Percentiles rank a stretch among this genome's conserved stretches.
phyloP scores from a whole-genome alignment of 768 basidiomycete species.

The Tulasnella sp. region DNA sequence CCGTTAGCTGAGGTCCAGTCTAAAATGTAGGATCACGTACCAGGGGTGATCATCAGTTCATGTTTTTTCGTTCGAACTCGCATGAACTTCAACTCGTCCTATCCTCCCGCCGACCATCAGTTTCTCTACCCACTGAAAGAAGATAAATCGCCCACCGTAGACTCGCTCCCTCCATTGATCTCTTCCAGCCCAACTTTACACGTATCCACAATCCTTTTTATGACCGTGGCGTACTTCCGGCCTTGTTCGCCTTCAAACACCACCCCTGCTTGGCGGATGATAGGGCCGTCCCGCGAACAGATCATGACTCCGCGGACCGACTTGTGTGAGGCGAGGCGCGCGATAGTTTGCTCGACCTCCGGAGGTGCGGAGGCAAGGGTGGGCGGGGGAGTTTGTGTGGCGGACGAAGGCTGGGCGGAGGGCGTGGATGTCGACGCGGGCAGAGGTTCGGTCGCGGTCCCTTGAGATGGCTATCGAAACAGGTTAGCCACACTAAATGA shows the following conservation, averaged over 20 bases:
- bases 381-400: neutral
- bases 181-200: constrained; percentile 73
- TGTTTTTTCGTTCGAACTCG: constrained; percentile 83
- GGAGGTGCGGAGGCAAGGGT: constrained; percentile 34
- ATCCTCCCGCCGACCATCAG: neutral
- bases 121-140: neutral
- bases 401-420: neutral
- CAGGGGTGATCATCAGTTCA: constrained; percentile 89
- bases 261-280: constrained; percentile 75
- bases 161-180: constrained; percentile 20
- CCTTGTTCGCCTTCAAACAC: constrained; percentile 80
- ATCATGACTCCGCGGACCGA: constrained; percentile 82
- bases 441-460: neutral
- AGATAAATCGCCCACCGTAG: neutral
- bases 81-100: constrained; percentile 85
- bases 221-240: constrained; percentile 55
- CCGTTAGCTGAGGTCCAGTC: neutral
- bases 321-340: constrained; percentile 63
- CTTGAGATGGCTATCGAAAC: constrained; percentile 9
- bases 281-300: constrained; percentile 45
- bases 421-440: neutral
- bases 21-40: constrained; percentile 35
- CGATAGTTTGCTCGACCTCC: constrained; percentile 73
- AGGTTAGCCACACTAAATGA: too few species aligned
- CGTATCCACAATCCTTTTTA: constrained; percentile 63